These are phyloP conservation scores for Blastocystis sp. DNA, from an alignment of 352 stramenopile genomes.

Conservation along the genomic window DNA sequence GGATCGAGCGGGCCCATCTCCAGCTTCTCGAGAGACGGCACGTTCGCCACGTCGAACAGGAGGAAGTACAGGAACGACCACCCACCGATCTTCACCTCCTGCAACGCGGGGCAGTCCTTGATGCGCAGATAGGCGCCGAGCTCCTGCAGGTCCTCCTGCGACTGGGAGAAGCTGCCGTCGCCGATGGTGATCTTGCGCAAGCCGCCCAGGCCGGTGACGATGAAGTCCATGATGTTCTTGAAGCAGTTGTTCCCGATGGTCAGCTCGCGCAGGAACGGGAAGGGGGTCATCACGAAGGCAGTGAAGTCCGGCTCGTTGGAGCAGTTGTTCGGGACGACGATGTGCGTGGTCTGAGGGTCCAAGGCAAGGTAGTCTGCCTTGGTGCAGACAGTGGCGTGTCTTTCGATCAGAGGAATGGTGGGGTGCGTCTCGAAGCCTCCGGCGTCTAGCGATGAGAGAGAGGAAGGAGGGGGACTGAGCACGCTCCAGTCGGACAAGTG, in stretches of 20 bases:
- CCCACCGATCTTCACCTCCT: background rate
- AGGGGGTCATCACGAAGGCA: background rate
- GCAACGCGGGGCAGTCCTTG: background rate
- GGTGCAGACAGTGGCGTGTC: too few relatives aligned
- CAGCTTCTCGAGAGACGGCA: background rate
- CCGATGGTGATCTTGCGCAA: background rate
- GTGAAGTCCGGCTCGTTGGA: background rate
- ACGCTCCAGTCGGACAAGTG: too few relatives aligned
- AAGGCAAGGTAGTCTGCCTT: too few relatives aligned
- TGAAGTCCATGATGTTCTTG: background rate
- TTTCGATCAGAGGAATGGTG: too few relatives aligned
- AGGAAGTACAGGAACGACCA: background rate
- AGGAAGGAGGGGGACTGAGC: too few relatives aligned
- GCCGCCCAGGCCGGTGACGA: background rate
- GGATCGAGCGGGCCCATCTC: background rate
- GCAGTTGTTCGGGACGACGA: background rate
- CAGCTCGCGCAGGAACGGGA: background rate
- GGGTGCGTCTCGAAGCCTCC: too few relatives aligned
- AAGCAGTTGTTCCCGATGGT: background rate
- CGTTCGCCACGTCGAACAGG: background rate
- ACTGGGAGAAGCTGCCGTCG: background rate
- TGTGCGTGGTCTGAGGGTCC: background rate
- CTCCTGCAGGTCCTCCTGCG: background rate
- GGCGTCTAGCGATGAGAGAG: too few relatives aligned
- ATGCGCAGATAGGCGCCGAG: background rate